These are phyloP conservation scores for Xanthoconium stramineum DNA, from an alignment of 768 basidiomycete species.

Conservation along the genomic window DNA sequence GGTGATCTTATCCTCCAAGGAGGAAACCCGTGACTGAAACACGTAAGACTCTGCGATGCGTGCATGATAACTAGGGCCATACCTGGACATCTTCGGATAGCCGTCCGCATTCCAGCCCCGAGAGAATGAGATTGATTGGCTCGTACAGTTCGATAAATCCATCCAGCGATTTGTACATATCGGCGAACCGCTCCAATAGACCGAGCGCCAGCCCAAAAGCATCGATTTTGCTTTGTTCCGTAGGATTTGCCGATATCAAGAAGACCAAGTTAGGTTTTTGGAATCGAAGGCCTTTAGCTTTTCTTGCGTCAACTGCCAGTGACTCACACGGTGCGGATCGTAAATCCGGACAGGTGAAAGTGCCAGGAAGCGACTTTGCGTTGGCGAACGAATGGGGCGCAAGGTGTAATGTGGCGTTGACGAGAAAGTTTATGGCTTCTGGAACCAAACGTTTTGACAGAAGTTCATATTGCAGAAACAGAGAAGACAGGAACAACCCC, in stretches of 20 bases:
- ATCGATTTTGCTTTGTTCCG: constrained; percentile 70
- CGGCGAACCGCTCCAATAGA: constrained; percentile 65
- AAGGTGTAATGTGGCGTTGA: constrained; percentile 69
- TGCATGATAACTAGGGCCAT: constrained; percentile 1
- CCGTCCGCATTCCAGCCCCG: constrained; percentile 42
- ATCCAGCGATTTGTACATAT: constrained; percentile 72
- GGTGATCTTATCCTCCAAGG: constrained; percentile 46
- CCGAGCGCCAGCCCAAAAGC: constrained; percentile 60
- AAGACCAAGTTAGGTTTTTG: constrained; percentile 46
- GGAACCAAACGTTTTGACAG: constrained; percentile 86
- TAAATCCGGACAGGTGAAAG: constrained; percentile 73
- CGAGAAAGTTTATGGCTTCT: constrained; percentile 81
- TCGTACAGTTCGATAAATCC: constrained; percentile 84
- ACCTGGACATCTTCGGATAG: constrained; percentile 60
- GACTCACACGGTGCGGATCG: constrained; percentile 42
- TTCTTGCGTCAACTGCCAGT: constrained; percentile 38
- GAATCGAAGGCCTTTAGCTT: constrained; percentile 38
- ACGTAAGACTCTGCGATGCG: constrained; percentile 9
- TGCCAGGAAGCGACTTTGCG: constrained; percentile 54
- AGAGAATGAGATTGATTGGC: constrained; percentile 62
- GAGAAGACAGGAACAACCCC: constrained; percentile 85
- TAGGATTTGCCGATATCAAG: constrained; percentile 35
- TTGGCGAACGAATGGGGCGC: constrained; percentile 57
- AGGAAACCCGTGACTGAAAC: constrained; percentile 44
- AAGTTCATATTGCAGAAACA: constrained; percentile 81